A percentile compares a stretch with the other conserved stretches of the same genome.
Evolutionary conservation across 805 yeast genomes (phyloP).

Genomic region (Sugiyamaella smithiae): DNA sequence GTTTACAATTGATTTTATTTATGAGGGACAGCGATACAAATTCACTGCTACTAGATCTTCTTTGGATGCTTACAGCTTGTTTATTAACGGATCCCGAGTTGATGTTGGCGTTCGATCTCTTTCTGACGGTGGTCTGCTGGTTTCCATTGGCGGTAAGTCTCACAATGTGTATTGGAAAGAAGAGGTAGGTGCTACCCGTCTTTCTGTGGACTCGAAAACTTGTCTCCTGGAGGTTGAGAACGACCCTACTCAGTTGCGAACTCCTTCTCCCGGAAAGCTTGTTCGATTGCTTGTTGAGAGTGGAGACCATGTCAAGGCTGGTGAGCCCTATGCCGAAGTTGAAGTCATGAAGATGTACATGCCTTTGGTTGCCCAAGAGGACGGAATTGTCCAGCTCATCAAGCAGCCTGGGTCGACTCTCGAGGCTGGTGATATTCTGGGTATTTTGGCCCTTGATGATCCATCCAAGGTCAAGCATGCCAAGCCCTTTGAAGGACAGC

Average conservation of each 20-base stretch:
- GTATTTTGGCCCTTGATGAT: constrained; percentile 90
- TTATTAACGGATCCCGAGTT: constrained; percentile 88
- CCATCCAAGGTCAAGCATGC: constrained; percentile 98
- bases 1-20: constrained; percentile 91
- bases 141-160: constrained; percentile 86
- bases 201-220: constrained; percentile 93
- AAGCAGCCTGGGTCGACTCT: constrained; percentile 99
- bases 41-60: constrained; percentile 96
- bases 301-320: constrained; percentile 89
- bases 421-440: constrained; percentile 94
- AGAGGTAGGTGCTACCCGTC: constrained; percentile 91
- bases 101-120: constrained; percentile 85
- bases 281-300: constrained; percentile 90
- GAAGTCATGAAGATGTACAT: constrained; percentile 99
- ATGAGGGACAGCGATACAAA: constrained; percentile 88
- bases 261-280: constrained; percentile 98
- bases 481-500: constrained; percentile 86
- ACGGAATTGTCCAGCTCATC: constrained; percentile 86
- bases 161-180: constrained; percentile 98
- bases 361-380: constrained; percentile 93
- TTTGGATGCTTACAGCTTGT: constrained; percentile 77
- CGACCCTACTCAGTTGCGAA: constrained; percentile 97
- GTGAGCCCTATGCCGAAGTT: constrained; percentile 96
- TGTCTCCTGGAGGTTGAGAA: constrained; percentile 92
- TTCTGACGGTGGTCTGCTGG: constrained; percentile 90